Conservation (phyloP, 495 filamentous ascomycete genomes). For the Talaromyces wortmannii region DNA sequence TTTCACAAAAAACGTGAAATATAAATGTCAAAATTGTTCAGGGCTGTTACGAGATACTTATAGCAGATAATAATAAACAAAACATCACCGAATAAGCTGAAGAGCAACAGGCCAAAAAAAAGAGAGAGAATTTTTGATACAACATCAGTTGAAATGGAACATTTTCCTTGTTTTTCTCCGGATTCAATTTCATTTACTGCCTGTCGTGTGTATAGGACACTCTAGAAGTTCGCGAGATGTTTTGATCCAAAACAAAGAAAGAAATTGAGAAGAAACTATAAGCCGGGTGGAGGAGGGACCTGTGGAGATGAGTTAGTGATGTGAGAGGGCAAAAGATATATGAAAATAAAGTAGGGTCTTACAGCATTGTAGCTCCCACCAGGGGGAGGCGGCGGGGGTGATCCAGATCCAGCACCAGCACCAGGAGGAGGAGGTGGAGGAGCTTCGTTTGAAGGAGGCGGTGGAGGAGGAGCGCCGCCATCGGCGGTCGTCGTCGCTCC, state of each 20-base stretch:
- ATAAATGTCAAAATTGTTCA: background rate
- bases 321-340: background rate
- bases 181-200: too few species aligned
- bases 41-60: too few species aligned
- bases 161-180: background rate
- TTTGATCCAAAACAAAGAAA: too few species aligned
- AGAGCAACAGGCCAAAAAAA: background rate
- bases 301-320: conserved; percentile 4
- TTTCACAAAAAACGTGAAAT: background rate
- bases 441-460: conserved; percentile 53
- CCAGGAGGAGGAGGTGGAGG: conserved; percentile 56
- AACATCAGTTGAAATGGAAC: background rate
- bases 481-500: conserved; percentile 33
- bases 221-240: too few species aligned
- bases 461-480: conserved; percentile 51
- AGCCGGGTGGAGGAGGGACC: conserved; percentile 48
- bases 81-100: too few species aligned
- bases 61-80: too few species aligned
- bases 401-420: conserved; percentile 48
- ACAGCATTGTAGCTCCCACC: conserved; percentile 65
- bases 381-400: conserved; percentile 57
- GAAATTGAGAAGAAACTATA: conserved; percentile 13
- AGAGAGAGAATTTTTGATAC: background rate
- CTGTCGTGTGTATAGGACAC: too few species aligned
- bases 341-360: conserved; percentile 7